Conservation (phyloP, 345 rosid species). For the Psidium guajava region DNA sequence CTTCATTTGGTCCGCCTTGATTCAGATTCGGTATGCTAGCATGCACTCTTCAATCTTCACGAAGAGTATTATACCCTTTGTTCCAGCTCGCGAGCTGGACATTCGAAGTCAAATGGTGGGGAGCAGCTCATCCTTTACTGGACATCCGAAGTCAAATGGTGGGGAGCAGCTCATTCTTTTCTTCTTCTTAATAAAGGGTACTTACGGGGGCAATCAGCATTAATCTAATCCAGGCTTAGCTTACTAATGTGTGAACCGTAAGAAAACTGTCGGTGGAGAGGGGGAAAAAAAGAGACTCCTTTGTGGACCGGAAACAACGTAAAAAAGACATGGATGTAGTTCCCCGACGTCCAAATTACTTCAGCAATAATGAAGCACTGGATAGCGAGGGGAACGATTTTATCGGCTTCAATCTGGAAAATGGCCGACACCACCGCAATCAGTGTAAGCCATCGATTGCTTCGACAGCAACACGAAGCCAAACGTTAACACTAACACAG, state of each 20-base stretch:
- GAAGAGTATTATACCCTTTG: neutral
- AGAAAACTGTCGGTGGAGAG: too few relatives aligned
- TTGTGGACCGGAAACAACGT: neutral
- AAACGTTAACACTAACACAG: neutral
- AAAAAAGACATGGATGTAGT: neutral
- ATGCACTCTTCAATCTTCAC: neutral
- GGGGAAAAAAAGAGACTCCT: neutral
- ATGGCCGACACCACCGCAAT: neutral
- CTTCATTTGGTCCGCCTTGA: neutral
- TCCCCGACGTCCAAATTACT: slow-evolving; percentile 49
- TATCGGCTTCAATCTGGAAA: slow-evolving; percentile 11
- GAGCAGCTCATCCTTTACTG: neutral
- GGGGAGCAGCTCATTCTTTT: neutral
- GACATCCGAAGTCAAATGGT: neutral
- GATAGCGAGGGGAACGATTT: slow-evolving; percentile 58
- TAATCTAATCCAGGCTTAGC: too few relatives aligned
- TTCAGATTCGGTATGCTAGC: neutral
- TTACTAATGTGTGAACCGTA: too few relatives aligned
- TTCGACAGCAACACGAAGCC: neutral
- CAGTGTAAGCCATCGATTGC: neutral
- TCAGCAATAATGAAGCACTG: neutral
- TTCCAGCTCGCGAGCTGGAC: neutral
- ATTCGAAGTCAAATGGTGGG: neutral
- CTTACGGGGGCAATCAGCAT: neutral
- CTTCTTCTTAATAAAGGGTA: neutral